Conservation (phyloP, 208 protist genomes). For the Vickermania ingenoplastis region DNA sequence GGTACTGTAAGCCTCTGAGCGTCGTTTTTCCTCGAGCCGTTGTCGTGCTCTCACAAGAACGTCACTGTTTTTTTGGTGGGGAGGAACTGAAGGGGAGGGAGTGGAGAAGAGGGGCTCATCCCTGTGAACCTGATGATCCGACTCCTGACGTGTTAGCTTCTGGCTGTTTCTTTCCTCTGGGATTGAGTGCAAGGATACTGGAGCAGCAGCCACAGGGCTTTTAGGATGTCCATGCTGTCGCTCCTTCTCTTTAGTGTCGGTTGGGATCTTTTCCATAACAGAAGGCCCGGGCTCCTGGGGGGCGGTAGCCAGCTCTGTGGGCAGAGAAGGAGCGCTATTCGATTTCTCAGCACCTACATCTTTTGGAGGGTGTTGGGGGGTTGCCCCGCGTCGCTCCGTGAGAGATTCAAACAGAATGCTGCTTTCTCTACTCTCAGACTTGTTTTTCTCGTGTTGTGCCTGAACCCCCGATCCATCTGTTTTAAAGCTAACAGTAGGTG, state of each 20-base stretch:
- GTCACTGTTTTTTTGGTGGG: neutral
- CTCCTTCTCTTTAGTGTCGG: too few species aligned
- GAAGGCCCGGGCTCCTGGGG: too few species aligned
- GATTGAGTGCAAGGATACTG: too few species aligned
- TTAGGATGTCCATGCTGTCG: too few species aligned
- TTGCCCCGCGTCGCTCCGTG: neutral
- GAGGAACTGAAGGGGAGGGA: neutral
- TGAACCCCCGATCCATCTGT: constrained; percentile 15
- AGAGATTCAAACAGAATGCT: constrained; percentile 9
- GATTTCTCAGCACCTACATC: too few species aligned
- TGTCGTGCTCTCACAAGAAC: neutral
- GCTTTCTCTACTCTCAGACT: constrained; percentile 7
- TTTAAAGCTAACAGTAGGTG: constrained; percentile 21
- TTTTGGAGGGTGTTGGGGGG: neutral
- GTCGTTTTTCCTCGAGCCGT: neutral
- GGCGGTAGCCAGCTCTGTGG: too few species aligned
- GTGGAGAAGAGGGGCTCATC: neutral
- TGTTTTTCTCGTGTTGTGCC: constrained; percentile 10
- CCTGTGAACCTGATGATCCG: neutral
- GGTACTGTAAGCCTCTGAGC: neutral
- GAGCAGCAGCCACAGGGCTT: too few species aligned
- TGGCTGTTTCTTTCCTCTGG: too few species aligned
- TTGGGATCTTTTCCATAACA: too few species aligned
- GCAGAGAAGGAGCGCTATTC: too few species aligned
- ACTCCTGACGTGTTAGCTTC: too few species aligned